These are phyloP conservation scores for Rhizopogon vulgaris DNA, from an alignment of 768 basidiomycete species.

Conservation along the genomic window DNA sequence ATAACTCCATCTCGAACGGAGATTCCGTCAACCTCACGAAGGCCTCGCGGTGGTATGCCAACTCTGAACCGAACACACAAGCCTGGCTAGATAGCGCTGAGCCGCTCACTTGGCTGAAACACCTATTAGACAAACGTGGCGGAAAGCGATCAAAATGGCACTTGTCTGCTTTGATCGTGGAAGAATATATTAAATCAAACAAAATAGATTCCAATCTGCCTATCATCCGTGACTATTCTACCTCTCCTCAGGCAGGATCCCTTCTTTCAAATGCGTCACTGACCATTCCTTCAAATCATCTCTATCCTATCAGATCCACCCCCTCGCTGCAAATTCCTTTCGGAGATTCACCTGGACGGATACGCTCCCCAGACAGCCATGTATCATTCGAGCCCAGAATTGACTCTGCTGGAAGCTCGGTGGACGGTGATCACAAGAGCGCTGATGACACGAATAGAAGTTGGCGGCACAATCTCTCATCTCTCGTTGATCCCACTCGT, in stretches of 20 bases:
- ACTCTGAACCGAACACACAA: constrained; percentile 40
- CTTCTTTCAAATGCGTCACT: constrained; percentile 6
- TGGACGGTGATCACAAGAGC: constrained; percentile 41
- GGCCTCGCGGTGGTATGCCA: constrained; percentile 56
- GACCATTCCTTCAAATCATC: constrained; percentile 5
- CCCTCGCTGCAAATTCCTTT: constrained; percentile 35
- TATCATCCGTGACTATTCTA: constrained; percentile 40
- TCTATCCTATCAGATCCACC: constrained; percentile 5
- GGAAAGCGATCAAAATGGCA: constrained; percentile 48
- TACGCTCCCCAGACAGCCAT: constrained; percentile 39
- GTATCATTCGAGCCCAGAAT: constrained; percentile 55
- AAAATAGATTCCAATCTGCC: constrained; percentile 26
- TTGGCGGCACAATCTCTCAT: constrained; percentile 24
- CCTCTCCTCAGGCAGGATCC: neutral
- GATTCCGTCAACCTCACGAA: constrained; percentile 39
- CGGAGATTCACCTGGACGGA: constrained; percentile 33
- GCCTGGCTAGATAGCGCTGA: constrained; percentile 58
- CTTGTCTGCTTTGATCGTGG: constrained; percentile 62
- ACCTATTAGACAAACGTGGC: constrained; percentile 45
- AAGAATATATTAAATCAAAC: constrained; percentile 53
- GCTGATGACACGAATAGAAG: constrained; percentile 27
- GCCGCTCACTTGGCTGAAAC: constrained; percentile 70
- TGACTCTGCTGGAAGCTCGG: constrained; percentile 40
- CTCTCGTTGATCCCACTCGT: constrained; percentile 16
- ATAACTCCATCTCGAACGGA: constrained; percentile 28